Percentiles rank a stretch among this genome's conserved stretches.
phyloP scores from a whole-genome alignment of 768 basidiomycete genomes.

The Cantharellus anzutake region DNA sequence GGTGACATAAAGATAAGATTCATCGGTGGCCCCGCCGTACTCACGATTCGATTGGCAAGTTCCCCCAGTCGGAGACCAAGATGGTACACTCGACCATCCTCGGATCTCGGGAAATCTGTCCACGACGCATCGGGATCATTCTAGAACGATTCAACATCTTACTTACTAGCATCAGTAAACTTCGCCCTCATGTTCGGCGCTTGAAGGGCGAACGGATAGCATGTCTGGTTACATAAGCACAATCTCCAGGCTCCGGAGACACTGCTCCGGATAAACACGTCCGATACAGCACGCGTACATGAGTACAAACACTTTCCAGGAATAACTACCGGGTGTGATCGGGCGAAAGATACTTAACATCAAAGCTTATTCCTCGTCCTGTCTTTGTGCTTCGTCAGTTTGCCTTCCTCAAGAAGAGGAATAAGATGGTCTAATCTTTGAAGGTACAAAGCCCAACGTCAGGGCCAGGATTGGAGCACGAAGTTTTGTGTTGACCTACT shows the following conservation, averaged over 20 bases:
- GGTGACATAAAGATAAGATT: not conserved
- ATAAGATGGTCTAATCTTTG: not conserved
- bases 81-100: constrained; percentile 60
- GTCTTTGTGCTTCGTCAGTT: not conserved
- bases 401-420: not conserved
- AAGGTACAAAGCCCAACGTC: not conserved
- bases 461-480: not conserved
- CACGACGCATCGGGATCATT: not conserved
- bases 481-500: not conserved
- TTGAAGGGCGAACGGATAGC: not conserved
- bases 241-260: not conserved
- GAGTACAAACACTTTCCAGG: too few species aligned
- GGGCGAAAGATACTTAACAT: too few species aligned
- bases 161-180: not conserved
- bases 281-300: too few species aligned
- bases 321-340: too few species aligned
- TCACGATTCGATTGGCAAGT: constrained; percentile 55
- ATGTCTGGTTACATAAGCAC: too few species aligned
- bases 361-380: too few species aligned
- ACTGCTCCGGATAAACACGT: not conserved
- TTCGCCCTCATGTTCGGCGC: not conserved
- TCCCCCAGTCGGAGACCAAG: constrained; percentile 57
- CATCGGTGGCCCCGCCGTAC: not conserved
- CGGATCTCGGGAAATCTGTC: constrained; percentile 58
- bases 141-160: not conserved